Base-by-base conservation (phyloP, 2,329 filamentous ascomycete genomes). In the Aureobasidium uvarum region DNA sequence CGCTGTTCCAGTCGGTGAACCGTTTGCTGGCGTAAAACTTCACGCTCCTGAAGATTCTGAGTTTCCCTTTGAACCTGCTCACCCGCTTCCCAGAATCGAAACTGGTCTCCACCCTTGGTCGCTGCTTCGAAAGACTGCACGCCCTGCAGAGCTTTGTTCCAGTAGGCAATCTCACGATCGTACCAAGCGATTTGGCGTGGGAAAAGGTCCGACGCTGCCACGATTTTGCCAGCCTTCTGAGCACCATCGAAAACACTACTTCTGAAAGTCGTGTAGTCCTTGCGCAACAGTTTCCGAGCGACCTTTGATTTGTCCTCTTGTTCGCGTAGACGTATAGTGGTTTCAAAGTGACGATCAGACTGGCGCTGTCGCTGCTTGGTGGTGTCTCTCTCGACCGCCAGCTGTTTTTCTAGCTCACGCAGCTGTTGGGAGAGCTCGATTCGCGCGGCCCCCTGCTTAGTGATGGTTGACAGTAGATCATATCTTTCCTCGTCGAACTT, bases 251-350 rank as follows among this genome's bases (percentile, higher is more conserved):
- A n/a, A 16, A 28, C 10, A 6, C 13, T 41, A 20, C 8, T 10
- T 51, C 36, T n/a, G 33, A 62, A 41, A 20, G 14, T 25, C 2
- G 31, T 10, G 18, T 62, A 62, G 28, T 50, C 33, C 25, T 25
- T 41, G 33, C 46, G 58, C n/a, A 28, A 5, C 56, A 5, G 59
- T 66, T 25, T 69, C 66, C 43, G 68, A 58, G 39, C 69, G 65
- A 20, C 43, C 6, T 51, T 60, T 41, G 25, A 38, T 20, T 62
- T 64, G 18, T 51, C 36, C 33, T 25, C 39, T 45, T 52, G 13
- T 14, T 41, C 18, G 51, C 33, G 52, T 78, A 77, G 20, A 79
- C 71, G 48, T 31, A 45, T 20, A 16, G 28, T 13, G n/a, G 23
- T 41, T 11, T 65, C 33, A 28, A 60, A 65, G 45, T 23, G 74